Evolutionary conservation across 2,329 filamentous ascomycete species (phyloP).

Genomic region (Stachybotrys elegans): DNA sequence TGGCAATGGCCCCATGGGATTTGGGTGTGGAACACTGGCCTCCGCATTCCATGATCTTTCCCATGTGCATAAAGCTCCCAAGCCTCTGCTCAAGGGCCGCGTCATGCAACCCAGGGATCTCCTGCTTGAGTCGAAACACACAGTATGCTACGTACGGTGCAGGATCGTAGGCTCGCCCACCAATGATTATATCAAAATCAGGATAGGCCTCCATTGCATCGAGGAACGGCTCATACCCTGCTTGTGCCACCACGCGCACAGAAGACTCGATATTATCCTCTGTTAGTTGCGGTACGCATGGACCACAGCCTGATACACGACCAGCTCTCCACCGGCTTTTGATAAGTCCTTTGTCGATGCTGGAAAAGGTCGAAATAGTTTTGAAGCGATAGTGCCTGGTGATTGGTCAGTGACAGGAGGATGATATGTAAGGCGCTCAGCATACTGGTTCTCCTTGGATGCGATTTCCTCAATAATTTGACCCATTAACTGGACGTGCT

Average conservation of each 20-base stretch:
- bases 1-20: constrained; percentile 33
- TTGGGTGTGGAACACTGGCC: constrained; percentile 43
- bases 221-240: constrained; percentile 39
- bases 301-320: constrained; percentile 30
- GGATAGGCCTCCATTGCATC: constrained; percentile 33
- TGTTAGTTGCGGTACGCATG: constrained; percentile 33
- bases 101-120: neutral
- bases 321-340: constrained; percentile 21
- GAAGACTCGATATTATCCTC: constrained; percentile 31
- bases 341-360: constrained; percentile 28
- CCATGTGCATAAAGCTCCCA: constrained; percentile 44
- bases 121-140: constrained; percentile 1
- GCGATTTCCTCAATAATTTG: constrained; percentile 33
- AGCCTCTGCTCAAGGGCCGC: constrained; percentile 5
- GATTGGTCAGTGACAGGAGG: too few relatives aligned
- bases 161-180: constrained; percentile 37
- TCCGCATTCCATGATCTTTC: constrained; percentile 50
- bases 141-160: constrained; percentile 32
- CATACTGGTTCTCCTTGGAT: constrained; percentile 11
- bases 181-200: constrained; percentile 42
- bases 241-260: constrained; percentile 35
- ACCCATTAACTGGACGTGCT: constrained; percentile 34
- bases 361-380: constrained; percentile 31
- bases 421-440: too few relatives aligned
- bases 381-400: constrained; percentile 21